Base-by-base conservation (phyloP, 257 asterid genomes). In the Mitragyna speciosa region DNA sequence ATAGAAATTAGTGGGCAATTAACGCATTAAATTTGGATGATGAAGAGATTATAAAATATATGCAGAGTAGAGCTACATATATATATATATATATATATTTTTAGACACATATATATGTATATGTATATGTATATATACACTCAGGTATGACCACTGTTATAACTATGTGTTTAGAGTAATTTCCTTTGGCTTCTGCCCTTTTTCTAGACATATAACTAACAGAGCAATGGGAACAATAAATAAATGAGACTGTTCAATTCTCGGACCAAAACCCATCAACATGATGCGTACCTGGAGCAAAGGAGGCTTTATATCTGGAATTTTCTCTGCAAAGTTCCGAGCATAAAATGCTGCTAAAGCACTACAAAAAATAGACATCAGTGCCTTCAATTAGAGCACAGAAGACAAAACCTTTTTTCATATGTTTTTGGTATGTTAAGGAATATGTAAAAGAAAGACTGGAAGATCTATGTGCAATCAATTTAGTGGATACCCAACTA, bases 261-360 rank as follows among this genome's bases (percentile, higher is more conserved):
- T 33, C 79, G 31, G 76, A 75, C 51, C 58, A 76, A 81, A 81
- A 80, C 65, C 82, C 69, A 52, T 78, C 59, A 51, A 81, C 76
- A 58, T n/a, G 69, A 67, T 14, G 66, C 83, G 84, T 90, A 95
- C 99, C 99, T 92, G 97, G 79, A 91, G 99, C 75, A 81, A 84
- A 81, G 99, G 98, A 77, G 99, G 97, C 84, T 86, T 90, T 81
- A 95, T 78, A 80, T 88, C 97, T 58, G 88, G 78, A 81, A 92
- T 78, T 85, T 87, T 91, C 84, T 93, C 97, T 0, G 93, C 91
- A 77, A 95, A 89, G 79, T 88, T 92, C 89, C 99, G 87, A 52
- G 88, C 90, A 76, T 95, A 95, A 83, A 95, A 95, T 84, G 99
- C 97, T 72, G 99, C 98, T 83, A 95, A 85, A 84, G 96, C 94